A percentile compares a stretch with the other conserved stretches of the same genome.
Conservation (phyloP, 495 filamentous ascomycete genomes). For the Pyronema domesticum region DNA sequence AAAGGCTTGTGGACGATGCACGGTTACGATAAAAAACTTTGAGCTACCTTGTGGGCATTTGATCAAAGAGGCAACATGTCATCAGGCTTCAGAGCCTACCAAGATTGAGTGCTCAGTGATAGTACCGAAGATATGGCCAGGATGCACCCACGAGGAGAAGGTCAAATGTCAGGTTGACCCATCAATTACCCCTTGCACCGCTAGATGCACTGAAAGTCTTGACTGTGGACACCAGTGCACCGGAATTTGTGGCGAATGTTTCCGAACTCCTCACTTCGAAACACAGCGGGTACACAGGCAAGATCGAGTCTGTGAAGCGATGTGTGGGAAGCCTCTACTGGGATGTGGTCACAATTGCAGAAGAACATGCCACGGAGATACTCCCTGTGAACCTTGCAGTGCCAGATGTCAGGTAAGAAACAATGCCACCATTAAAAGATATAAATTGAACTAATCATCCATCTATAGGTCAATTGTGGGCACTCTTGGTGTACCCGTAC, state of each 20-base stretch:
- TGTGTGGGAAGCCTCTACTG: slow-evolving; percentile 36
- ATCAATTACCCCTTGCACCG: no score
- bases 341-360: slow-evolving; percentile 43
- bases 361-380: slow-evolving; percentile 36
- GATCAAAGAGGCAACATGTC: slow-evolving; percentile 32
- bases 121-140: slow-evolving; percentile 27
- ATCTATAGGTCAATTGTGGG: slow-evolving; percentile 31
- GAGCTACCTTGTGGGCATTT: slow-evolving; percentile 43
- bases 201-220: slow-evolving; percentile 26
- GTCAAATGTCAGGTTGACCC: slow-evolving; percentile 16
- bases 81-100: slow-evolving; percentile 21
- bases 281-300: slow-evolving; percentile 13
- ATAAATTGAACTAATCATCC: not conserved
- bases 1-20: slow-evolving; percentile 31
- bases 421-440: not conserved
- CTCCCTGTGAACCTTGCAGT: slow-evolving; percentile 36
- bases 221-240: slow-evolving; percentile 47
- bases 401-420: slow-evolving; percentile 32
- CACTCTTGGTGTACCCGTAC: slow-evolving; percentile 41
- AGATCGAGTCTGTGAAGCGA: slow-evolving; percentile 33
- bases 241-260: slow-evolving; percentile 34
- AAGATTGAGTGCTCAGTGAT: slow-evolving; percentile 3
- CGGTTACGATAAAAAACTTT: slow-evolving; percentile 28
- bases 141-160: slow-evolving; percentile 27
- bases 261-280: slow-evolving; percentile 3